Conservation (phyloP, 2,329 filamentous ascomycete species). For the Cercospora nicotianae region DNA sequence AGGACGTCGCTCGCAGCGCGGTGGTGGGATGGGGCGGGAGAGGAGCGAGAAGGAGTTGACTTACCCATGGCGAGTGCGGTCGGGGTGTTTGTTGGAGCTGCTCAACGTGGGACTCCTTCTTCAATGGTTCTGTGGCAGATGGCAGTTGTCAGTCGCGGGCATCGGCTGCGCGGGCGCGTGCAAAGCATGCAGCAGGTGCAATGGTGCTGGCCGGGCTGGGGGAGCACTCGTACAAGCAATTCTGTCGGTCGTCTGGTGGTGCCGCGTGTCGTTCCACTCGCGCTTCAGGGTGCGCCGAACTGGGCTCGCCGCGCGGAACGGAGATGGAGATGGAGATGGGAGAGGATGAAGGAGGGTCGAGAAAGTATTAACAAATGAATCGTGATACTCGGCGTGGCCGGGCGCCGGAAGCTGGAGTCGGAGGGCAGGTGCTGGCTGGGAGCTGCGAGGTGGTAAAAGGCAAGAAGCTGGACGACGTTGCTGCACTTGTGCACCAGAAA, state of each 20-base stretch:
- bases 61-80: conserved; percentile 40
- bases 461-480: conserved; percentile 19
- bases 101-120: conserved; percentile 33
- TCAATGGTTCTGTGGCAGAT: conserved; percentile 20
- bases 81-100: conserved; percentile 26
- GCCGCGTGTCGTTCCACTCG: conserved; percentile 30
- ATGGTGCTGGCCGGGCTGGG: background rate
- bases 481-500: conserved; percentile 10
- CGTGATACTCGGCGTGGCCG: conserved; percentile 11
- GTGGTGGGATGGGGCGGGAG: conserved; percentile 24
- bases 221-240: conserved; percentile 22
- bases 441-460: conserved; percentile 8
- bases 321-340: conserved; percentile 6
- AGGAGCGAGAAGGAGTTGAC: conserved; percentile 28
- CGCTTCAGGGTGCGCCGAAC: conserved; percentile 16
- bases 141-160: conserved; percentile 27
- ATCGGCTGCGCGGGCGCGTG: conserved; percentile 3
- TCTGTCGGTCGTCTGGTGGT: conserved; percentile 19
- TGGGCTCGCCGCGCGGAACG: conserved; percentile 9
- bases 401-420: conserved; percentile 15
- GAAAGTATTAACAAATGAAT: conserved; percentile 20
- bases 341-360: conserved; percentile 17
- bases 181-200: conserved; percentile 20
- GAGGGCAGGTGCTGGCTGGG: conserved; percentile 13
- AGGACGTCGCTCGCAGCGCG: conserved; percentile 21